Base-by-base conservation (phyloP, 2,329 filamentous ascomycete genomes). In the Neopestalotiopsis sp. region DNA sequence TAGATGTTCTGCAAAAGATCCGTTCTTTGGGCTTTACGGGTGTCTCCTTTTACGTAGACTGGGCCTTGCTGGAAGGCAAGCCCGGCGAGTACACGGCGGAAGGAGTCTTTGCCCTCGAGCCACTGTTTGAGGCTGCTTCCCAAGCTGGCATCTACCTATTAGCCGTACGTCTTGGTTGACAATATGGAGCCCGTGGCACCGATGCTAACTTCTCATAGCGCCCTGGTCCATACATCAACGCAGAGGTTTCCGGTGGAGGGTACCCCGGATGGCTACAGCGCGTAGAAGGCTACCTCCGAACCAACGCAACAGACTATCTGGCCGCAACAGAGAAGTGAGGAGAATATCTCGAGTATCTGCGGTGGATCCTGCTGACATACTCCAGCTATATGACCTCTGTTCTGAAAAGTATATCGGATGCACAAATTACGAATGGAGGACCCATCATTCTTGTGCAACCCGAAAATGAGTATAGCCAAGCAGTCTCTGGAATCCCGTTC, bases 231-330 rank as follows among this genome's bases (percentile, higher is more conserved):
- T 93, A 94, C 65, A 93, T 94, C 80, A 94, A 95, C 74, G 93
- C 92, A 0, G 93, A 95, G 77, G 88, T 84, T 0, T 89, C 88
- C 4, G 92, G 92, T 0, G 93, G 93, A 67, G 93, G 93, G 0
- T 94, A 92, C 71, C 93, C 93, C 0, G 93, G 93, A 1, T 95
- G 93, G 93, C 78, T 94, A n/a, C 89, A 92, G 75, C 84, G 91
- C 14, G 81, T 91, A 17, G 86, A 88, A 65, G 92, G 87, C 1
- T 84, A 84, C 1, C 78, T 94, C 68, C 85, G 92, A 67, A 92
- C 91, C 0, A 82, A 84, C 64, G 88, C 88, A 32, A 79, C 85
- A 0, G 87, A 85, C 6, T 95, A 87, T 71, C 79, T 94, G 4
- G 81, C 86, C 32, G 86, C 92, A 0, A 94, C 91, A 0, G 85